Conservation (phyloP, 2,329 filamentous ascomycete species). For the Colletotrichum filicis region DNA sequence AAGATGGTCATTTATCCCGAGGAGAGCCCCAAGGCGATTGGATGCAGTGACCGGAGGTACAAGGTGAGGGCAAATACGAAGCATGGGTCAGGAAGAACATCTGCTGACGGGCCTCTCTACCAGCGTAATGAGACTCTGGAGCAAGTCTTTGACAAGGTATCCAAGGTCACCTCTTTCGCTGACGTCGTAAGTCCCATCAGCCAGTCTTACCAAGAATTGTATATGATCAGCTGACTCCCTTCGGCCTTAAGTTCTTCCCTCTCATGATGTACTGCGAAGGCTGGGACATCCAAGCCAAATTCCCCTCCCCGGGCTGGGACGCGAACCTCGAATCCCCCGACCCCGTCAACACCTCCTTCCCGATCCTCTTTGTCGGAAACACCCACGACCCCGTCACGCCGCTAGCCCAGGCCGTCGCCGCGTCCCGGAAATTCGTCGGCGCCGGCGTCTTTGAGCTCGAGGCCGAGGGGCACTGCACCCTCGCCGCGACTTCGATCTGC, state of each 20-base stretch:
- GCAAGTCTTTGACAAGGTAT: slow-evolving; percentile 43
- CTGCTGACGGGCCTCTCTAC: background rate
- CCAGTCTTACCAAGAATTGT: too few relatives aligned
- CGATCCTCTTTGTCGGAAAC: slow-evolving; percentile 67
- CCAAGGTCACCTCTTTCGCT: slow-evolving; percentile 46
- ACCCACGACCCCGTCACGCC: slow-evolving; percentile 70
- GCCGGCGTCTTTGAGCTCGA: slow-evolving; percentile 51
- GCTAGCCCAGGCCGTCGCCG: slow-evolving; percentile 55
- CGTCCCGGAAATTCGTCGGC: slow-evolving; percentile 49
- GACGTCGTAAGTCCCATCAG: slow-evolving; percentile 45
- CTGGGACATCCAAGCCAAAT: slow-evolving; percentile 47
- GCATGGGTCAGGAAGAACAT: too few relatives aligned
- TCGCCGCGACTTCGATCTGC: slow-evolving; percentile 48
- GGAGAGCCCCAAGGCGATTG: slow-evolving; percentile 37
- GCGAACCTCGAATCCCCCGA: slow-evolving; percentile 40
- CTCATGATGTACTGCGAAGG: slow-evolving; percentile 47
- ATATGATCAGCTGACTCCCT: slow-evolving; percentile 18
- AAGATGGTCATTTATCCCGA: slow-evolving; percentile 17
- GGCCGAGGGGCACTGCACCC: slow-evolving; percentile 48
- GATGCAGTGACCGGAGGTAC: slow-evolving; percentile 46
- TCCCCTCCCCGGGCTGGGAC: slow-evolving; percentile 42
- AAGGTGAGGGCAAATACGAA: slow-evolving; percentile 27
- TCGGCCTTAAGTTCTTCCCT: slow-evolving; percentile 42
- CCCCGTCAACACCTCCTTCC: slow-evolving; percentile 55
- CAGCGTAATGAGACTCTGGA: slow-evolving; percentile 47